phyloP scores from a whole-genome alignment of 306 rosid genomes.

The Albizia julibrissin region DNA sequence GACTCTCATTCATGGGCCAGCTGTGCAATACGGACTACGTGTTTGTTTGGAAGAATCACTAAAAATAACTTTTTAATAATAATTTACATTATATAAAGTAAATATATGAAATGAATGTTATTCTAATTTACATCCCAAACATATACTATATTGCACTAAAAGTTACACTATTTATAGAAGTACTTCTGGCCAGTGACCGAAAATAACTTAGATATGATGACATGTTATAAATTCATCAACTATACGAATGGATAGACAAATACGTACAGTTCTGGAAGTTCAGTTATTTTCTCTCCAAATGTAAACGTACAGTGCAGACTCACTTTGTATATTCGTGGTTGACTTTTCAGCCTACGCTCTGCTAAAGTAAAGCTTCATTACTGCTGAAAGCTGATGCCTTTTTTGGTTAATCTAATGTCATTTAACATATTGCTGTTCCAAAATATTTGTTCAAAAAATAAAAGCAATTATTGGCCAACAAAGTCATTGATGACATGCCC shows the following conservation, averaged over 20 bases:
- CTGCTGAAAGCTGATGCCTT: background rate
- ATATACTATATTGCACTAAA: no score
- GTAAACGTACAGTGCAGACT: background rate
- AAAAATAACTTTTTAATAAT: no score
- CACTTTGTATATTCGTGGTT: background rate
- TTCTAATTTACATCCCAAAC: no score
- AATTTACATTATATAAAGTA: no score
- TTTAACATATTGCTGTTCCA: background rate
- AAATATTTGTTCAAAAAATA: background rate
- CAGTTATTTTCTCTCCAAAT: no score
- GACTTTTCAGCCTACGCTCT: background rate
- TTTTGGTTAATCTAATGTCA: background rate
- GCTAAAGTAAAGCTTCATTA: background rate
- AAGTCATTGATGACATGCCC: constrained; percentile 67
- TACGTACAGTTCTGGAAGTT: background rate
- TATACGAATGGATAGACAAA: background rate
- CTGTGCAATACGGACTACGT: no score
- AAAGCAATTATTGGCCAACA: constrained; percentile 37
- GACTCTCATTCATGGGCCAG: background rate
- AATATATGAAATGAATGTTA: no score
- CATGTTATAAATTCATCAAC: background rate
- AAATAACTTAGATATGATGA: no score
- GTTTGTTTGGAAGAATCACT: no score
- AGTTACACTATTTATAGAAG: no score
- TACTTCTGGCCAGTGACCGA: no score